Evolutionary conservation across 257 asterid genomes (phyloP), one percentile per base, ranked within the genome.

Genomic region (Forsythia viridissima): DNA sequence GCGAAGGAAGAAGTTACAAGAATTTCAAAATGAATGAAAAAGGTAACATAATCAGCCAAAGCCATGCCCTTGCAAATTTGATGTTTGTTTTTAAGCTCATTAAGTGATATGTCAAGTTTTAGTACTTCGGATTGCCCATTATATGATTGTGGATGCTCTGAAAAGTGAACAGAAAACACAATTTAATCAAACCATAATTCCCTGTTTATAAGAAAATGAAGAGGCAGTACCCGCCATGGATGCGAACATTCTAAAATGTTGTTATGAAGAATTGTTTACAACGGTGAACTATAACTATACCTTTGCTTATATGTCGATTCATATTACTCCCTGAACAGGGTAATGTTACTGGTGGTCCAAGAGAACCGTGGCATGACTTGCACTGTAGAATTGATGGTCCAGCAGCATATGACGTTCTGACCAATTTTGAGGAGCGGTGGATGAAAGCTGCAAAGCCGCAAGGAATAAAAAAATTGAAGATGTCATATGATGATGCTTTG

Each of bases 331-430:
- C 38, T 8, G 6, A 24, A 24, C 38, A 61, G 69, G 38, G 69
- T 61, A 61, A 38, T 61, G 69, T 61, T 61, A 2, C 69, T 24
- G 69, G 77, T 52, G 87, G 83, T 4, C 94, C 94, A 1, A 83
- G 94, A 76, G 88, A 90, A 65, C 90, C 94, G n/a, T 90, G 94
- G 94, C 94, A 90, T 48, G 94, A 90, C 38, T 71, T 90, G 36
- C 94, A 90, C 73, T 86, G 94, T 81, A 86, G 79, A 52, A 82
- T 90, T 5, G 94, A 90, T 51, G 94, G 94, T 20, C 94, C 94
- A 0, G 92, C 92, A 41, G 92, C 92, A 39, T 85, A 83, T 37
- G 94, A 90, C 6, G 88, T 90, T 34, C 90, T 90, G 65, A 80
- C 86, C 3, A 88, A 90, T 77, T 90, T 90, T 39, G 94, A 88